Evolutionary conservation across 2,329 filamentous ascomycete species (phyloP), one percentile per base, ranked within the genome.

Genomic region (Fusarium sororula): DNA sequence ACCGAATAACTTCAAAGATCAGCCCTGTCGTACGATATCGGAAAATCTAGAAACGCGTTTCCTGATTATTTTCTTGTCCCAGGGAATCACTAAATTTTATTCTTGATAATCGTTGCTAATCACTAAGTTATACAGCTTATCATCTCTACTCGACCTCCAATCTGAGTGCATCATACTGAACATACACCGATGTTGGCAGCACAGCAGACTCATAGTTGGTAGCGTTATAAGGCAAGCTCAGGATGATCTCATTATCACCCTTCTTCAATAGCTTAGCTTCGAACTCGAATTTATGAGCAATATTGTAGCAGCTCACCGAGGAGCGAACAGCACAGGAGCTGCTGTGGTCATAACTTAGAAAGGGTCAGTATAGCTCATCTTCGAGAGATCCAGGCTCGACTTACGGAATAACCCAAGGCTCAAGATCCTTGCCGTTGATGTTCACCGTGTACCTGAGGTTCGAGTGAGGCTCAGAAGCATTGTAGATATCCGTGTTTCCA

Each of bases 151-250:
- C 72, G 51, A 92, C 77, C 76, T 92, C 90, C 53, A 92, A 75
- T 57, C 90, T 83, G 77, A 92, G 75, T 5, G 90, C 90, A 81
- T 92, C 90, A 72, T 92, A 92, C 82, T 92, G 90, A 11, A 92
- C 86, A 79, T 92, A 92, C 0, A 90, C 83, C 2, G 85, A 85
- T 48, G 81, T 81, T 0, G 89, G 85, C 63, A 91, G 73, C 14
- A 91, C 57, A 0, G 90, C 90, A 37, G 85, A 86, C 80, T 91
- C 89, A 22, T 87, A 86, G 73, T 90, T 84, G 8, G 88, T 91
- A 2, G 86, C 90, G 54, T 90, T 89, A 53, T 84, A 87, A 17
- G 90, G 90, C 66, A 92, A 74, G 70, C 88, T 89, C 50, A 92
- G 78, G 1, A 90, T 82, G 38, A 92, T 80, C 74, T 85, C 82